Base-by-base conservation (phyloP, 2,329 filamentous ascomycete genomes). In the Alternaria dauci region DNA sequence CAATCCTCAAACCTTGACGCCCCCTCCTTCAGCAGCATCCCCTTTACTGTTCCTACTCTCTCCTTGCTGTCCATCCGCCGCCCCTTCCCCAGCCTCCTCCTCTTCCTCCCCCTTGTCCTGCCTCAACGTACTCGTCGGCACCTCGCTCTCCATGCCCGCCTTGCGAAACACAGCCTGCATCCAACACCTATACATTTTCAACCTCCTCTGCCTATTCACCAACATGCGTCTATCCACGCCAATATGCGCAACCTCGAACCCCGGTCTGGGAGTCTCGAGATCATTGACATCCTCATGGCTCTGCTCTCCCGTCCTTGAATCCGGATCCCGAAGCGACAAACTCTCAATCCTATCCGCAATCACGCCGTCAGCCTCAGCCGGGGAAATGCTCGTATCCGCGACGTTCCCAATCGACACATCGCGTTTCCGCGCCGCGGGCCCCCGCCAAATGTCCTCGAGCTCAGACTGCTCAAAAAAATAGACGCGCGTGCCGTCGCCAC, bases 141-240 rank as follows among this genome's bases (percentile, higher is more conserved):
- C 69, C 32, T 69, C 52, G 44, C 73, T 77, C 59, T 71, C 66
- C 42, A 63, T 34, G 1, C 76, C 75, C 6, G 46, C 46, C 81
- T 94, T 94, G 72, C 85, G 87, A 78, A 95, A 96, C 4, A 88
- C 87, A 30, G 91, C 92, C 79, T 96, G 92, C 77, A 96, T 87
- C 93, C 95, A 99, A 82, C 94, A 98, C 62, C 95, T 88, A 80
- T 98, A 98, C 95, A 99, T 99, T 81, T 98, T 99, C 50, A 97
- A 83, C 80, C 93, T 91, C 73, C 90, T 87, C 55, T 94, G 92
- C 66, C 95, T 88, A 78, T 99, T 99, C 57, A 99, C 93, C 56
- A 99, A 85, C 82, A 99, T 85, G 61, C 95, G 88, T 67, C 93
- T 89, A 77, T 99, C 95, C 56, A 94, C 86, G 26, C 90, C 95